These are phyloP conservation scores for Phanerochaete sordida DNA, from an alignment of 768 basidiomycete species.

Conservation along the genomic window DNA sequence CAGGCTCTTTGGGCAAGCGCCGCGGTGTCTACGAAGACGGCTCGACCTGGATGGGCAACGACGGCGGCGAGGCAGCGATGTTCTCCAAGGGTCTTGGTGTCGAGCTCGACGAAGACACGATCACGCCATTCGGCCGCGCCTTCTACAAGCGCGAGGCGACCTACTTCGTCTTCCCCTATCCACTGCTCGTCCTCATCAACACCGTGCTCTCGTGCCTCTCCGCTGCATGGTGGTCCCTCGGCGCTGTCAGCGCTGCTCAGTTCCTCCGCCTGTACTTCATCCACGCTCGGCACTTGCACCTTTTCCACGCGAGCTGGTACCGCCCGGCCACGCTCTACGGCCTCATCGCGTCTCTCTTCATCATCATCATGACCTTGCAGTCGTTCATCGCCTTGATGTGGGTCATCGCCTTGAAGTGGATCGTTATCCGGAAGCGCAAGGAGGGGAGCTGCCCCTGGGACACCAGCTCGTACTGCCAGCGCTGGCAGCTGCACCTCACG, in stretches of 20 bases:
- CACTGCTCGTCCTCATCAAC: conserved; percentile 33
- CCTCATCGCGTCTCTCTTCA: conserved; percentile 36
- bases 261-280: conserved; percentile 32
- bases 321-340: conserved; percentile 38
- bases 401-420: conserved; percentile 42
- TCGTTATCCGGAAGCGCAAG: conserved; percentile 37
- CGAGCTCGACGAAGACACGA: conserved; percentile 24
- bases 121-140: conserved; percentile 41
- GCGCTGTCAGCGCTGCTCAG: conserved; percentile 36
- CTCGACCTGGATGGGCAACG: conserved; percentile 46
- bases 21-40: conserved; percentile 38
- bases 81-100: conserved; percentile 17
- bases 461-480: conserved; percentile 44
- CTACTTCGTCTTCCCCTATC: conserved; percentile 40
- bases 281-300: conserved; percentile 26
- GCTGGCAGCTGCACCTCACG: conserved; percentile 45
- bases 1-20: conserved; percentile 43
- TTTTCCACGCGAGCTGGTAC: conserved; percentile 37
- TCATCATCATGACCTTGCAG: conserved; percentile 35
- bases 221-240: conserved; percentile 40
- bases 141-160: conserved; percentile 38
- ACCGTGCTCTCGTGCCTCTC: conserved; percentile 34
- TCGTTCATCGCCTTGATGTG: conserved; percentile 35
- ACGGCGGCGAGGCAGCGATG: conserved; percentile 35
- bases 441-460: conserved; percentile 44